Conservation (phyloP, 176 grass and related monocot genomes). For the Leersia perrieri region DNA sequence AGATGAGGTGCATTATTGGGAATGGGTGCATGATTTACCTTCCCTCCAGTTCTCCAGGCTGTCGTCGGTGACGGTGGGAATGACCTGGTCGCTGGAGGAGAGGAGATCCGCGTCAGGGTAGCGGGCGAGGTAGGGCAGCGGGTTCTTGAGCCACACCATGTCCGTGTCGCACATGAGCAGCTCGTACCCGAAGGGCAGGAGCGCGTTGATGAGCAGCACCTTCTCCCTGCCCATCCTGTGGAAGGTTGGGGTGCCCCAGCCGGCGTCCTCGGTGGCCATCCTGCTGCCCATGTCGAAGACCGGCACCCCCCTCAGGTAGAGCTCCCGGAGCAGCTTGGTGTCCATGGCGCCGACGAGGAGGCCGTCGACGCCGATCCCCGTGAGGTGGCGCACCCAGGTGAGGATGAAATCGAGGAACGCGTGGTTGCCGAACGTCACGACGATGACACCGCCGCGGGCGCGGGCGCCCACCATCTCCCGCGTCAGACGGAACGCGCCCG, state of each 20-base stretch:
- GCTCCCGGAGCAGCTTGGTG: slow-evolving; percentile 71
- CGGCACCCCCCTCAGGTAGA: slow-evolving; percentile 77
- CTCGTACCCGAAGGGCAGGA: slow-evolving; percentile 85
- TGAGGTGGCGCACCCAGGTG: slow-evolving; percentile 84
- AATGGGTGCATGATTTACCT: slow-evolving; percentile 51
- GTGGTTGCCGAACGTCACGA: slow-evolving; percentile 87
- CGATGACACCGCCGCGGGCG: slow-evolving; percentile 62
- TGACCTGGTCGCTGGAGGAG: slow-evolving; percentile 88
- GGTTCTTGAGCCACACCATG: slow-evolving; percentile 99
- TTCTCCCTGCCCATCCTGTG: slow-evolving; percentile 99
- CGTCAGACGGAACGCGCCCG: slow-evolving; percentile 61
- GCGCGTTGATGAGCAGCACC: slow-evolving; percentile 86
- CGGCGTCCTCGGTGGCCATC: slow-evolving; percentile 87
- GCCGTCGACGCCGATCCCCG: slow-evolving; percentile 64
- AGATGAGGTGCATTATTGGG: neutral
- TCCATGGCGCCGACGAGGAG: slow-evolving; percentile 98
- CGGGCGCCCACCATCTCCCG: slow-evolving; percentile 61
- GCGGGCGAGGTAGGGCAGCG: slow-evolving; percentile 74
- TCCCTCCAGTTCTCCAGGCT: slow-evolving; percentile 85
- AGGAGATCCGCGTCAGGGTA: slow-evolving; percentile 88
- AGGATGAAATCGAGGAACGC: slow-evolving; percentile 93
- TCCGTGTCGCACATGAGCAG: slow-evolving; percentile 98
- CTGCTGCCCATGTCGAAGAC: slow-evolving; percentile 93
- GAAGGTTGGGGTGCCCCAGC: slow-evolving; percentile 93
- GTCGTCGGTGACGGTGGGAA: slow-evolving; percentile 91